phyloP scores from a whole-genome alignment of 1,284 basidiomycete species.

The Ustilago curta region DNA sequence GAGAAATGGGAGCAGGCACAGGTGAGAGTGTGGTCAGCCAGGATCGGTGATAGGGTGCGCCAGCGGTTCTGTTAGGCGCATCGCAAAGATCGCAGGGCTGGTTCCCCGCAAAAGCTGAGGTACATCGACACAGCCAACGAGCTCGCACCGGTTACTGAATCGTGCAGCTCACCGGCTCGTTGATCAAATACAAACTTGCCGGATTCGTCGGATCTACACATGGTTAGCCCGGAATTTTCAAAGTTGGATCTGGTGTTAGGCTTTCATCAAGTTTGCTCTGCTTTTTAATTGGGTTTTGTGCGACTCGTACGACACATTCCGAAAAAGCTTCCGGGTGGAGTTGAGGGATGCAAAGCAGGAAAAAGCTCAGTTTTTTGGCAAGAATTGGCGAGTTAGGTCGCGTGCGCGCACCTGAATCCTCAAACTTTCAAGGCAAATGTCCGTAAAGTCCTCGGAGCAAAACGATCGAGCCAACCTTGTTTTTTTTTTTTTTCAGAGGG shows the following conservation, averaged over 20 bases:
- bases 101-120: conserved; percentile 18
- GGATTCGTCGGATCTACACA: conserved; percentile 27
- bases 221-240: not conserved
- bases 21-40: no score
- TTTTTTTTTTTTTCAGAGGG: not conserved
- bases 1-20: no score
- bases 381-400: no score
- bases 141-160: conserved; percentile 22
- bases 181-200: conserved; percentile 1
- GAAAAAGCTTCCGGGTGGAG: not conserved
- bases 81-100: not conserved
- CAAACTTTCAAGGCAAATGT: not conserved
- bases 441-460: conserved; percentile 20
- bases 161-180: conserved; percentile 9
- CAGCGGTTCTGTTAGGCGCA: no score
- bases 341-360: not conserved
- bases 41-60: not conserved
- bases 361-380: conserved; percentile 4
- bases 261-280: not conserved
- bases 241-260: not conserved
- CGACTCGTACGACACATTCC: not conserved
- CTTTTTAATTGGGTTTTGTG: not conserved
- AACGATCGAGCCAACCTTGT: conserved; percentile 8
- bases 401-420: no score
- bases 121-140: conserved; percentile 7